phyloP scores from a whole-genome alignment of 2,329 filamentous ascomycete genomes.

The Sordariomycetes sp. region DNA sequence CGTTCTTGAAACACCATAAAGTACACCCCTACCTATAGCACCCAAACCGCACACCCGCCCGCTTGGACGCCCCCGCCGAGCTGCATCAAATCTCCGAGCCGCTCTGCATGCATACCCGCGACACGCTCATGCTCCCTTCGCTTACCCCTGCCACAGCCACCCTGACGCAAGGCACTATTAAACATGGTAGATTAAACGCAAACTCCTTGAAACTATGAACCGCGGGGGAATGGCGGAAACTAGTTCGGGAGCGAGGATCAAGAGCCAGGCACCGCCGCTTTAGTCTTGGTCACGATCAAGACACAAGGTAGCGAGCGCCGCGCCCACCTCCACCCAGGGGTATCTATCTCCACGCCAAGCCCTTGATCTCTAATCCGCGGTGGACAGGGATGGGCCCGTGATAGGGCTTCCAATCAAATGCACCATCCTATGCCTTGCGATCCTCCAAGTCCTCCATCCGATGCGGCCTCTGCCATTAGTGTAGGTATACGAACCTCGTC shows the following conservation, averaged over 20 bases:
- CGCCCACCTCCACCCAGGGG: not conserved
- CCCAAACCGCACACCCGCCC: too few relatives aligned
- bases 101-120: not conserved
- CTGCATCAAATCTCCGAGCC: not conserved
- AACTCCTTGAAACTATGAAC: not conserved
- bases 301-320: not conserved
- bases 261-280: not conserved
- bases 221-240: not conserved
- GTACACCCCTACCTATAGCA: too few relatives aligned
- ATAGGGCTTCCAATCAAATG: not conserved
- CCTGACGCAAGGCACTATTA: not conserved
- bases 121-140: not conserved
- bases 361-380: not conserved
- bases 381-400: not conserved
- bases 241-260: not conserved
- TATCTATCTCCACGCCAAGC: not conserved
- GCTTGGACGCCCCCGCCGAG: not conserved
- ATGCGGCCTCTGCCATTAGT: not conserved
- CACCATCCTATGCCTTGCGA: not conserved
- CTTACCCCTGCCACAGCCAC: not conserved
- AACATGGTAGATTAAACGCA: not conserved
- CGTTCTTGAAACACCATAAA: too few relatives aligned
- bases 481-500: not conserved
- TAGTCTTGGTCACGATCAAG: not conserved
- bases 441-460: not conserved